phyloP scores from a whole-genome alignment of 176 grass and related monocot genomes.

The Dactylis glomerata region DNA sequence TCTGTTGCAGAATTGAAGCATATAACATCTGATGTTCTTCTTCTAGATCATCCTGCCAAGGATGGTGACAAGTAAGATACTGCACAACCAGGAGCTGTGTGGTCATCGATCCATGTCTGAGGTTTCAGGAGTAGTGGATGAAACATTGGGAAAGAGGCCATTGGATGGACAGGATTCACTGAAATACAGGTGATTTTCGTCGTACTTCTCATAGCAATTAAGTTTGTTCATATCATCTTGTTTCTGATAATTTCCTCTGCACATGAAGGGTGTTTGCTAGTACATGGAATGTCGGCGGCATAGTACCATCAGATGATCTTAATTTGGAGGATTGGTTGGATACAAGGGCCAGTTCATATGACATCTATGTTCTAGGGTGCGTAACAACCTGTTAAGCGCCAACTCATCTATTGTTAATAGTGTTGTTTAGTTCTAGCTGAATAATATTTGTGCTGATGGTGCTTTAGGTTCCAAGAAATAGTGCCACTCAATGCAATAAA shows the following conservation, averaged over 20 bases:
- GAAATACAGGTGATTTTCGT: slow-evolving; percentile 65
- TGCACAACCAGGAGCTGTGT: slow-evolving; percentile 36
- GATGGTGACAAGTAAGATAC: slow-evolving; percentile 59
- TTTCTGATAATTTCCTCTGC: slow-evolving; percentile 15
- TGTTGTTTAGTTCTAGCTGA: background rate
- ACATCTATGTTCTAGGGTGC: slow-evolving; percentile 99
- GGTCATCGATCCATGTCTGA: slow-evolving; percentile 48
- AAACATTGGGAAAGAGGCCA: slow-evolving; percentile 40
- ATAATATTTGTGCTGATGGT: slow-evolving; percentile 22
- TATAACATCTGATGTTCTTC: slow-evolving; percentile 30
- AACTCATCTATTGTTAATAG: background rate
- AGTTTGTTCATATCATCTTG: slow-evolving; percentile 22
- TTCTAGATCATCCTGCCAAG: slow-evolving; percentile 68
- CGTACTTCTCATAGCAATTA: background rate
- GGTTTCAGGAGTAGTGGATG: slow-evolving; percentile 45
- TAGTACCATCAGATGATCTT: slow-evolving; percentile 58
- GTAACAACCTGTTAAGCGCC: slow-evolving; percentile 32
- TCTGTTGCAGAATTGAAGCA: slow-evolving; percentile 24
- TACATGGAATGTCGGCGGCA: slow-evolving; percentile 92
- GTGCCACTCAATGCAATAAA: slow-evolving; percentile 82
- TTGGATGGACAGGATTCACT: slow-evolving; percentile 34
- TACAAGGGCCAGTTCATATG: slow-evolving; percentile 46
- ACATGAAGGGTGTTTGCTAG: slow-evolving; percentile 70
- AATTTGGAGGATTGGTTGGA: slow-evolving; percentile 91
- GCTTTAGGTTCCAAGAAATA: slow-evolving; percentile 91